Evolutionary conservation across 768 basidiomycete genomes (phyloP), one percentile per base, ranked within the genome.

Genomic region (Tricholoma hemisulphureum): DNA sequence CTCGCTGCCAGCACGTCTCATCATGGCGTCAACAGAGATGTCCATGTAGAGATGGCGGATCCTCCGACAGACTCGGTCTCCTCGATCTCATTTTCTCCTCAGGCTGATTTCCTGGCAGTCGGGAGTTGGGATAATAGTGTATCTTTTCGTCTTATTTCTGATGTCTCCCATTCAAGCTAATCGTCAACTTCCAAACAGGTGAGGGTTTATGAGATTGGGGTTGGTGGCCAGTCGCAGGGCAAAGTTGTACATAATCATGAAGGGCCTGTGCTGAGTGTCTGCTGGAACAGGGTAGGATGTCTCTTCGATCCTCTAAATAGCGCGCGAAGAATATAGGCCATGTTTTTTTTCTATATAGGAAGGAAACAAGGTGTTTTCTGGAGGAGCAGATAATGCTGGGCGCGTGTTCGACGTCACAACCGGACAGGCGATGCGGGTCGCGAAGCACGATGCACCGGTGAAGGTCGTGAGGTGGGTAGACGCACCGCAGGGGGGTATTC

Each of bases 111-210:
- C 66, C 80, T 98, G 24, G 94, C 96, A 2, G 94, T 95, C 4
- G 94, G 85, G 51, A 90, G 88, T 62, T 98, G 96, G 95, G 90
- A 92, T 67, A 94, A 92, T 70, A 89, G 91, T 73, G 93, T 94
- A 62, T 35, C 83, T 71, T 7, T 29, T 29, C 24, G n/a, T 31
- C 18, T 24, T 59, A 11, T 45, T 24, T 21, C 41, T 60, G 53
- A 56, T 67, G n/a, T n/a, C n/a, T n/a, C n/a, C n/a, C 20, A 20
- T 23, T 43, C 58, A 54, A 56, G 66, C 56, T 39, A 65, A 43
- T 54, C 54, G 14, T 29, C 11, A 10, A 43, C 16, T 11, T 29
- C 41, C 54, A 13, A 49, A 58, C 58, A 95, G 92, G 94, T 97
- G 26, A 85, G 95, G 46, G 80, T 98, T 43, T 98, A 98, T 73